Evolutionary conservation across 192 early-diverging fungal species (phyloP).

Genomic region (Entomortierella lignicola): DNA sequence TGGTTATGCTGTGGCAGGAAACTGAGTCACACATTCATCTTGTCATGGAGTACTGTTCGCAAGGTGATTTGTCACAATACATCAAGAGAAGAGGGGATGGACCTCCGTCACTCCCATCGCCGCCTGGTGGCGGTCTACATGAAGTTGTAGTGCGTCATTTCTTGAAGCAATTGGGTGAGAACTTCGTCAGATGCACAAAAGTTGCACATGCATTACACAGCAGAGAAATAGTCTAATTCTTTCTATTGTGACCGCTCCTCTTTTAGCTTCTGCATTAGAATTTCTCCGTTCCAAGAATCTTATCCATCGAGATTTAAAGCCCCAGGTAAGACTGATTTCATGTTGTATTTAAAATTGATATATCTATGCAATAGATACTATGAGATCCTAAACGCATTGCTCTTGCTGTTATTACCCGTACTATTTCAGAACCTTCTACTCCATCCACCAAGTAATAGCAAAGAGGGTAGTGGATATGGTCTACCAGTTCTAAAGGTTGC

Average conservation of each 20-base stretch:
- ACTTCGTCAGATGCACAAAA: not conserved
- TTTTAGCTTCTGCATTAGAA: slow-evolving; percentile 81
- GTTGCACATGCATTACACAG: too few relatives aligned
- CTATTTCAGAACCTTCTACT: slow-evolving; percentile 80
- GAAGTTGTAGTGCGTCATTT: slow-evolving; percentile 87
- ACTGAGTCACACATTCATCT: slow-evolving; percentile 94
- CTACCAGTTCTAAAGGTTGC: slow-evolving; percentile 92
- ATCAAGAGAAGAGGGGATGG: slow-evolving; percentile 76
- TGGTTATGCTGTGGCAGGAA: slow-evolving; percentile 66
- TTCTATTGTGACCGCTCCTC: not conserved
- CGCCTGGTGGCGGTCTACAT: slow-evolving; percentile 81
- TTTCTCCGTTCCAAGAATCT: slow-evolving; percentile 88
- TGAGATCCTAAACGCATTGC: not conserved
- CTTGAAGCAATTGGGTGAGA: slow-evolving; percentile 82
- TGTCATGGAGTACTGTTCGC: slow-evolving; percentile 97
- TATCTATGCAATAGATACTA: too few relatives aligned
- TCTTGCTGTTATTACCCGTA: not conserved
- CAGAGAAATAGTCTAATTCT: too few relatives aligned
- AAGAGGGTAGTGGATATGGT: slow-evolving; percentile 61
- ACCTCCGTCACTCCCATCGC: slow-evolving; percentile 61
- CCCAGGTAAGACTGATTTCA: slow-evolving; percentile 71
- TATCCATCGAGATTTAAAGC: slow-evolving; percentile 98
- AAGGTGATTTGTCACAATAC: slow-evolving; percentile 93
- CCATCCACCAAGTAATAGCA: slow-evolving; percentile 64
- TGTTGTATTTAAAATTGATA: not conserved